These are phyloP conservation scores for Aspergillus carbonarius DNA, from an alignment of 2,329 filamentous ascomycete species.

Conservation along the genomic window DNA sequence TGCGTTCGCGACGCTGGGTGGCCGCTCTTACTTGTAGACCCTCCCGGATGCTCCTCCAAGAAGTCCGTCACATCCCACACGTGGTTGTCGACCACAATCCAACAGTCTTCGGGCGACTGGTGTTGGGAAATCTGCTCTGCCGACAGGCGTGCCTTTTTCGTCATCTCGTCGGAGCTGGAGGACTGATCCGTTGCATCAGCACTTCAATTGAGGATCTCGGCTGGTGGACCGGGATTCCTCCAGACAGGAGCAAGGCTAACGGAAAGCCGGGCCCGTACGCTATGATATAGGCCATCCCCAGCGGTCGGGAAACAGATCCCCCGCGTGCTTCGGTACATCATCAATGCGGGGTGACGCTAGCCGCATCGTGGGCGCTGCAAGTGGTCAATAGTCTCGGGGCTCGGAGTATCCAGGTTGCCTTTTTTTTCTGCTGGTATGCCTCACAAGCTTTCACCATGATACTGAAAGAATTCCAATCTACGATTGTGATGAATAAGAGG, in stretches of 20 bases:
- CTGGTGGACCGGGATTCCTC: background rate
- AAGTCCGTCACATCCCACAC: constrained; percentile 70
- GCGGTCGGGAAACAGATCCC: background rate
- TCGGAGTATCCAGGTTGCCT: background rate
- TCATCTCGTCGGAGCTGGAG: constrained; percentile 21
- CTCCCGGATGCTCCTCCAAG: constrained; percentile 62
- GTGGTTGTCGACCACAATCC: constrained; percentile 67
- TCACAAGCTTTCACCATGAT: background rate
- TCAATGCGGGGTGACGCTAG: constrained; percentile 1
- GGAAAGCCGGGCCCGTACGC: too few relatives aligned
- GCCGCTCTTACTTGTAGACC: constrained; percentile 49
- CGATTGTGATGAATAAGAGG: too few relatives aligned
- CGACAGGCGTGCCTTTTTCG: constrained; percentile 37
- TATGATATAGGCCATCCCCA: too few relatives aligned
- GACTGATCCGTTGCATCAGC: background rate
- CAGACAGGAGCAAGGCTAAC: background rate
- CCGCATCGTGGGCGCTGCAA: background rate
- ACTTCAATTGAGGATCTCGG: too few relatives aligned
- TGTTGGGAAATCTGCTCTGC: constrained; percentile 50
- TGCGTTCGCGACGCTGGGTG: background rate
- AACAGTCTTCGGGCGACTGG: constrained; percentile 53
- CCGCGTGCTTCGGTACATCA: constrained; percentile 4
- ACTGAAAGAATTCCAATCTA: background rate
- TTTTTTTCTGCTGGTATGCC: background rate
- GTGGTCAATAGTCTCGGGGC: background rate